Evolutionary conservation across 1,284 basidiomycete species (phyloP), one percentile per base, ranked within the genome.

Genomic region (Apiotrichum mycotoxinovorans): DNA sequence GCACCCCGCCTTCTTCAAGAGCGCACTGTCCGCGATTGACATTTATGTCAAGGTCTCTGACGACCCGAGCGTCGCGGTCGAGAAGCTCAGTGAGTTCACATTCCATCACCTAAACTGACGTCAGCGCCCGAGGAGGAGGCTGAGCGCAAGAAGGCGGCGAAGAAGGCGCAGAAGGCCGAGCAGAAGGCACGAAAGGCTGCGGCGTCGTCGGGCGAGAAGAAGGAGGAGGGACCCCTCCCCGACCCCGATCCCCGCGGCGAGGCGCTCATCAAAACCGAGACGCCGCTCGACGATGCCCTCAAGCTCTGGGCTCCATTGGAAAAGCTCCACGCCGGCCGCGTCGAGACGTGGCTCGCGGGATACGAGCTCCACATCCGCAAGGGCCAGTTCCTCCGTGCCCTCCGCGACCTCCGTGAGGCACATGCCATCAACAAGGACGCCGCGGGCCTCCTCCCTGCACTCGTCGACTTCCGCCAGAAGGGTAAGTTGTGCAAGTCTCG

Each of bases 91-190:
- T 68, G 44, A 72, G 68, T 40, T 40, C 5, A 2, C n/a, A 9
- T 8, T 20, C 14, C 38, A 3, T 3, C 15, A 20, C n/a, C 18
- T 11, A 14, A 40, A 40, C 38, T 40, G 38, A 40, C 38, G 18
- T 20, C 38, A 40, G 38, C 66, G 26, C 58, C 73, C 15, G 74
- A 75, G 64, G 73, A 76, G 56, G 74, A 75, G 54, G 79, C 79
- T 10, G 74, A 79, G 57, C 74, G 84, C 35, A 83, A 86, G 49
- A 63, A 86, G 58, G 84, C 84, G 0, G 85, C 86, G 68, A 91
- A 91, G 77, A 94, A 93, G 74, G 89, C 89, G 0, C 87, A 88
- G 72, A 93, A 91, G 76, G 94, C 91, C 70, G 90, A 89, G 30
- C 89, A 89, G 74, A 94, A 92, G 72, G 90, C 81, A 18, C 86